Evolutionary conservation across 768 basidiomycete species (phyloP).

Genomic region (Kwoniella sp.): DNA sequence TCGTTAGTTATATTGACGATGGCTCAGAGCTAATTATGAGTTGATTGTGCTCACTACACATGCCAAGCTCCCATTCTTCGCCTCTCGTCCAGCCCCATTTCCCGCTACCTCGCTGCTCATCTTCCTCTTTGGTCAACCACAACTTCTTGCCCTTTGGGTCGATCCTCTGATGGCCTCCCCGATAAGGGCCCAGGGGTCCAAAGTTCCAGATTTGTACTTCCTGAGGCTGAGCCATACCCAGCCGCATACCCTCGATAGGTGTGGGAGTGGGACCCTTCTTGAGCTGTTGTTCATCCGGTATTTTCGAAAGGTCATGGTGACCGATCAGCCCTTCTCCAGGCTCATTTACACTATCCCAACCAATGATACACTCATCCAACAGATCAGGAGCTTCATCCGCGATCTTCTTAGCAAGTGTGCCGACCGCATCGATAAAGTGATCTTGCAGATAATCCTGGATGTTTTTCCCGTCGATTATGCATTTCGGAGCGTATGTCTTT

Average conservation of each 20-base stretch:
- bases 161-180: conserved; percentile 71
- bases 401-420: conserved; percentile 72
- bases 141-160: conserved; percentile 68
- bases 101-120: conserved; percentile 57
- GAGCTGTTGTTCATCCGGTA: conserved; percentile 70
- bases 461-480: conserved; percentile 83
- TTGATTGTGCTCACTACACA: conserved; percentile 56
- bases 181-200: conserved; percentile 72
- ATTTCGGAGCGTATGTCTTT: conserved; percentile 81
- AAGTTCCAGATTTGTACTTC: conserved; percentile 79
- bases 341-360: conserved; percentile 97
- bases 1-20: conserved; percentile 3
- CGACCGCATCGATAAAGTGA: conserved; percentile 79
- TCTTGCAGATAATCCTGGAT: conserved; percentile 88
- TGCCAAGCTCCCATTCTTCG: conserved; percentile 52
- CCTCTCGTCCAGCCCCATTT: conserved; percentile 71
- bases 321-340: conserved; percentile 80
- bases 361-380: conserved; percentile 82
- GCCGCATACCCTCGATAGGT: conserved; percentile 74
- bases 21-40: no score
- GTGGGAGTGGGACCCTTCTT: conserved; percentile 87
- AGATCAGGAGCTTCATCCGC: conserved; percentile 66
- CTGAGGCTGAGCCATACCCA: conserved; percentile 84
- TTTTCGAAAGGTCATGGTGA: conserved; percentile 67
- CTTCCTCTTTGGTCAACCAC: conserved; percentile 39